Base-by-base conservation (phyloP, 2,329 filamentous ascomycete genomes). In the Hortaea werneckii region DNA sequence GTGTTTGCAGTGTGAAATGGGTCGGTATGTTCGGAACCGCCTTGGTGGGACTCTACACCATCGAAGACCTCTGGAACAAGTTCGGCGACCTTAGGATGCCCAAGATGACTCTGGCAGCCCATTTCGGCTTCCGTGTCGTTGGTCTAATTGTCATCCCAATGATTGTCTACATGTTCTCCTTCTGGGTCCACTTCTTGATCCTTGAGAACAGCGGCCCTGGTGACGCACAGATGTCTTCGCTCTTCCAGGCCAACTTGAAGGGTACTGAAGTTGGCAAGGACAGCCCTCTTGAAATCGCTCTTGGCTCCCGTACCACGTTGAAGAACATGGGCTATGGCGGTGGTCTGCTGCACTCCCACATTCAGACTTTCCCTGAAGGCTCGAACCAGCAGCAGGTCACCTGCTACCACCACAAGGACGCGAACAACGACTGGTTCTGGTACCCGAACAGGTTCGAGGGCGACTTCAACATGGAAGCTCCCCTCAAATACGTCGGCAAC, bases 291-390 rank as follows among this genome's bases (percentile, higher is more conserved):
- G 92, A 98, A 63, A 75, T 98, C 54, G 90, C 88, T 5, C 75
- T 85, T 53, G 92, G 94, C 27, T 98, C 92, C 32, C 81, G 85
- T 48, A 85, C 84, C 6, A 98, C 92, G 0, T 73, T 98, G 55
- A 98, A 98, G 77, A 98, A 98, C 66, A 98, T 96, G 92, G 92
- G 92, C 29, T 98, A 98, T 59, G 92, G 92, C 49, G 92, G 92
- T 62, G 92, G 92, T 65, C 80, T 98, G 32, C 81, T 96, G 40
- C 90, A 96, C 70, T 95, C 89, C 37, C 92, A 96, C 73, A 79
- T 95, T 51, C 90, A 96, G 69, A 95, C 88, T 6, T 96, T 87
- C 65, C 90, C 90, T 0, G 89, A 95, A 63, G 92, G 90, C 29
- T 96, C 92, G 34, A 72, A 72, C 43, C 92, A 98, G 69, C 94